Evolutionary conservation across 306 rosid genomes (phyloP).

Genomic region (Prunus mume): DNA sequence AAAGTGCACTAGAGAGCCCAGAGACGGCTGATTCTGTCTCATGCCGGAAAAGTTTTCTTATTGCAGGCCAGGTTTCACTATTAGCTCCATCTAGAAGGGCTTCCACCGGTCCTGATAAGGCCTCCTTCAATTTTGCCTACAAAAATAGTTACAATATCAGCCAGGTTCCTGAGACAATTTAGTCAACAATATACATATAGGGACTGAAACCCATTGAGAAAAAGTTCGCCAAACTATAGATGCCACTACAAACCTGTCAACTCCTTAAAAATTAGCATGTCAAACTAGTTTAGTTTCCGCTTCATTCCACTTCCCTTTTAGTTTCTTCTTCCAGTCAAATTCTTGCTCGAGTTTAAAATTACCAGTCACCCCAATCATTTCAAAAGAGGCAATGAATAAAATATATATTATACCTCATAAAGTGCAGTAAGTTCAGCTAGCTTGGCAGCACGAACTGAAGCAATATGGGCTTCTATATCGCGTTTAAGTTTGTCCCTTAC

Average conservation of each 20-base stretch:
- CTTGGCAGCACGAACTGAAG: conserved; percentile 63
- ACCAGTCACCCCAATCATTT: conserved; percentile 4
- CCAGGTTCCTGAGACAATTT: conserved; percentile 23
- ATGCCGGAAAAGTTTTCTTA: conserved; percentile 65
- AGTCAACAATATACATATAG: conserved; percentile 15
- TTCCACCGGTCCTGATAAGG: conserved; percentile 78
- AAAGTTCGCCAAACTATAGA: conserved; percentile 6
- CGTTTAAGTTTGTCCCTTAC: conserved; percentile 82
- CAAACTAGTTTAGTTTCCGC: no score
- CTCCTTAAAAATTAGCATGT: neutral
- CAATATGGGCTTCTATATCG: conserved; percentile 80
- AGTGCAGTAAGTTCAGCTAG: conserved; percentile 66
- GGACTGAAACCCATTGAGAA: neutral
- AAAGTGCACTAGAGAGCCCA: conserved; percentile 62
- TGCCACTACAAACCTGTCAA: neutral
- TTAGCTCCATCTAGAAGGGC: conserved; percentile 91
- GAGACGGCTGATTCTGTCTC: conserved; percentile 78
- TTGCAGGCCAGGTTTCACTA: conserved; percentile 84
- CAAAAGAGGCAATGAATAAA: conserved; percentile 8
- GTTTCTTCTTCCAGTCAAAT: neutral
- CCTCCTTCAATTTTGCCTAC: conserved; percentile 76
- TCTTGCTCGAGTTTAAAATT: neutral
- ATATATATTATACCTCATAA: conserved; percentile 56
- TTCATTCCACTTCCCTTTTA: neutral
- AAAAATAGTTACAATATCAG: conserved; percentile 33